Evolutionary conservation across 2,329 filamentous ascomycete genomes (phyloP), one percentile per base, ranked within the genome.

Genomic region (Venturia pyrina): DNA sequence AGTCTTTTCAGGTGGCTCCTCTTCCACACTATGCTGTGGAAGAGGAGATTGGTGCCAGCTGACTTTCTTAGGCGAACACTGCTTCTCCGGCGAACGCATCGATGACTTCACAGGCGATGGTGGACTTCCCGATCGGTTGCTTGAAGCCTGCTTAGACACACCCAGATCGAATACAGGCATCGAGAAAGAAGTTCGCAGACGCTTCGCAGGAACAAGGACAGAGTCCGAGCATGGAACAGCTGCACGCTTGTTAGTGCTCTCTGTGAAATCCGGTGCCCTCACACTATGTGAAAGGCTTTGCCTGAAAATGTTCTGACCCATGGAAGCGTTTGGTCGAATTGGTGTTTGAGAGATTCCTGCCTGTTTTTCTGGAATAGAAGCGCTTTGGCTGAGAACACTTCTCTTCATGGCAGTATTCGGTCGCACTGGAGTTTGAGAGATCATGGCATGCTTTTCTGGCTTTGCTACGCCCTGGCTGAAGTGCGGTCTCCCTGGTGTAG

Each of bases 81-180:
- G 44, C 63, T 65, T 65, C 48, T 37, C 63, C 24, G 63, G 63
- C 44, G 63, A 65, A 24, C 63, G 63, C 50, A 65, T 37, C 17
- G 63, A 65, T 5, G 63, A 65, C 37, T 65, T 65, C 34, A 53
- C 50, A 32, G 46, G 46, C 15, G 63, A 65, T 17, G 48, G 32
- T 17, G 63, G 50, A 48, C 28, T 56, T 6, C 46, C 63, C 53
- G 48, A 41, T 28, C 15, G 32, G 3, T 21, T 19, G 63, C 32
- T 65, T 19, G 43, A 24, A 15, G 48, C n/a, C 11, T 24, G 43
- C 8, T 64, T 41, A 21, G 62, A 43, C 24, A 24, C 32, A 5
- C 46, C 63, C 17, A 65, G 21, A 21, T 62, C n/a, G 13, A 62
- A 37, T 28, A 44, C 28, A 7, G 63, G 63, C 63, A 65, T 65